Base-by-base conservation (phyloP, 1,284 basidiomycete species). In the Microbotryum saponariae region DNA sequence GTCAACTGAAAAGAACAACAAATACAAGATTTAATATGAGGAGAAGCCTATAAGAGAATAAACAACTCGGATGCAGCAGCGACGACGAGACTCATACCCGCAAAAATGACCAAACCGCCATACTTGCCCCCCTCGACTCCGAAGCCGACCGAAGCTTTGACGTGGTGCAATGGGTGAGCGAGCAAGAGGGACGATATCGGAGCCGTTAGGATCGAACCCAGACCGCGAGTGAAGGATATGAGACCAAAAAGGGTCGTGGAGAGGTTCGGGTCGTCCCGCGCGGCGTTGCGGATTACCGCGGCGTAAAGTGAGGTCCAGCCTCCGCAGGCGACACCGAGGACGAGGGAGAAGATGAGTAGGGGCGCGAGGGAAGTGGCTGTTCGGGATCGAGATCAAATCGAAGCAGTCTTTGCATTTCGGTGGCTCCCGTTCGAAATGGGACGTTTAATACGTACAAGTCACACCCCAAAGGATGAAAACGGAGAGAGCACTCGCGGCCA, bases 391-490 rank as follows among this genome's bases (percentile, higher is more conserved):
- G 10, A 23, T 6, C 42, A 27, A 31, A 25, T 8, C 12, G 29
- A 4, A 27, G 29, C 4, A 45, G 29, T 25, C 3, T 3, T 1
- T 4, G 5, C 16, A 29, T 9, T 42, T 42, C 37, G 37, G 37
- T 18, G 10, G 12, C 9, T 18, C 9, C 31, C 23, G 25, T 6
- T 45, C 10, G 0, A 10, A 42, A 6, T 18, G 37, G 4, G 12
- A 18, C 37, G 16, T 16, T 42, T 3, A 6, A 2, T 2, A 45
- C 62, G 27, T 31, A 63, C 62, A 59, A 0, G 76, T 56, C 0
- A 78, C 65, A 7, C 78, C 78, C 78, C 78, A 79, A 1, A 79
- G 67, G 18, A 79, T 55, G 62, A 79, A 77, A 0, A 75, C 77
- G 14, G 72, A 67, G 9, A 76, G 48, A 1, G 75, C 76, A 4